Conservation (phyloP, 306 rosid species). For the barrel medic (Medicago truncatula) region DNA sequence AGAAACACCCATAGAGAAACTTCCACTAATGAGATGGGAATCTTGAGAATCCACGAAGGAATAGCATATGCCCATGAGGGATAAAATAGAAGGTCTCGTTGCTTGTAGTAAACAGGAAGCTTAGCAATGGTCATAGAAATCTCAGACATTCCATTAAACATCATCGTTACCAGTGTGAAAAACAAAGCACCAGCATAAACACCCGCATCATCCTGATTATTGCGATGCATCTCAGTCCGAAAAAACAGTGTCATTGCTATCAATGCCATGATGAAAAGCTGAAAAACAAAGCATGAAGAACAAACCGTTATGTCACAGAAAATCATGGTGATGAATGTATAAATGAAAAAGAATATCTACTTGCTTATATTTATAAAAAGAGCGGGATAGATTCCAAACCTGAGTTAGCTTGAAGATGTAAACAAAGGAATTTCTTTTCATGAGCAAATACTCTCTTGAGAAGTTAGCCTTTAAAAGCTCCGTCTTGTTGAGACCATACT, state of each 20-base stretch:
- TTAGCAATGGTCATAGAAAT: slow-evolving; percentile 54
- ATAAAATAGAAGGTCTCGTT: slow-evolving; percentile 59
- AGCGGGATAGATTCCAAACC: slow-evolving; percentile 30
- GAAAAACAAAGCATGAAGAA: slow-evolving; percentile 10
- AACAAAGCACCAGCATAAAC: slow-evolving; percentile 39
- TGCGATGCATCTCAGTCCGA: slow-evolving; percentile 68
- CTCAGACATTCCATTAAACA: slow-evolving; percentile 54
- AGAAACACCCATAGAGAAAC: slow-evolving; percentile 56
- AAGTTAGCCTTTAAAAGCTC: slow-evolving; percentile 57
- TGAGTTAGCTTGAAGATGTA: slow-evolving; percentile 50
- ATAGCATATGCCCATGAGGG: slow-evolving; percentile 68
- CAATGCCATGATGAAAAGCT: slow-evolving; percentile 58
- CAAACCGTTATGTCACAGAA: background rate
- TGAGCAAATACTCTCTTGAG: slow-evolving; percentile 52
- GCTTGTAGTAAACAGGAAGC: slow-evolving; percentile 70
- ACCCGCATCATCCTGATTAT: slow-evolving; percentile 50
- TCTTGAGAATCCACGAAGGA: slow-evolving; percentile 58
- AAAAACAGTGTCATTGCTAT: slow-evolving; percentile 61
- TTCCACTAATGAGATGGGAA: slow-evolving; percentile 50
- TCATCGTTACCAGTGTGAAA: slow-evolving; percentile 1
- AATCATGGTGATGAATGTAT: background rate
- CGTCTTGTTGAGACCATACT: slow-evolving; percentile 47
- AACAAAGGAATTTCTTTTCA: slow-evolving; percentile 56
- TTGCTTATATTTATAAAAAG: background rate
- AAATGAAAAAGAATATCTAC: background rate